These are phyloP conservation scores for Endotrypanum monterogeii DNA, from an alignment of 208 protist species.

Conservation along the genomic window DNA sequence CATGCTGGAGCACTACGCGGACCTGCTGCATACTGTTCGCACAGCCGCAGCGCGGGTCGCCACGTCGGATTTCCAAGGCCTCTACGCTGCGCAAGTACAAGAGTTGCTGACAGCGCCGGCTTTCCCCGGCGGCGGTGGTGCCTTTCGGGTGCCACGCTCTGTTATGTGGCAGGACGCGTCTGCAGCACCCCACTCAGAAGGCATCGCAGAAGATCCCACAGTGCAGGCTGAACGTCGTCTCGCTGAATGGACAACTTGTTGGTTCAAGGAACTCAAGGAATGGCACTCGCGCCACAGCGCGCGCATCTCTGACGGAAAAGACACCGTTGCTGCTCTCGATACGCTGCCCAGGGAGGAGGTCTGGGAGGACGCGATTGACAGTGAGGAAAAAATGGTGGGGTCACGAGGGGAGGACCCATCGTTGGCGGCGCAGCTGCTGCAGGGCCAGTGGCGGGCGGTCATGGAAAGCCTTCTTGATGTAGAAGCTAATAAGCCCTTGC, in stretches of 20 bases:
- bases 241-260: conserved; percentile 6
- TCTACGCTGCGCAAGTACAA: conserved; percentile 3
- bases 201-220: conserved; percentile 1
- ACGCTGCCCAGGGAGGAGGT: neutral
- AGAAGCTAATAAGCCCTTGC: too few relatives aligned
- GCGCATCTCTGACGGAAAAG: neutral
- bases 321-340: neutral
- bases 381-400: neutral
- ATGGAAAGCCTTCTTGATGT: neutral
- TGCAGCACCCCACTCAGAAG: neutral
- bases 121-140: neutral
- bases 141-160: neutral
- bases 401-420: conserved; percentile 5
- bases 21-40: conserved; percentile 15
- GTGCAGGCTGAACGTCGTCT: conserved; percentile 16
- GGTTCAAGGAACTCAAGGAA: neutral
- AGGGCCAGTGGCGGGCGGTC: conserved; percentile 6
- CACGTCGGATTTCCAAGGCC: conserved; percentile 6
- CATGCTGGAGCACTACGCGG: conserved; percentile 21
- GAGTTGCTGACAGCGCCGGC: neutral
- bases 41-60: conserved; percentile 11
- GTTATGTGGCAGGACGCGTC: conserved; percentile 8
- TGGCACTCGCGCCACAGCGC: neutral
- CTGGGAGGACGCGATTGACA: neutral
- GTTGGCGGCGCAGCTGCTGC: conserved; percentile 11